Conservation (phyloP, 345 rosid genomes). For the Conringia planisiliqua region DNA sequence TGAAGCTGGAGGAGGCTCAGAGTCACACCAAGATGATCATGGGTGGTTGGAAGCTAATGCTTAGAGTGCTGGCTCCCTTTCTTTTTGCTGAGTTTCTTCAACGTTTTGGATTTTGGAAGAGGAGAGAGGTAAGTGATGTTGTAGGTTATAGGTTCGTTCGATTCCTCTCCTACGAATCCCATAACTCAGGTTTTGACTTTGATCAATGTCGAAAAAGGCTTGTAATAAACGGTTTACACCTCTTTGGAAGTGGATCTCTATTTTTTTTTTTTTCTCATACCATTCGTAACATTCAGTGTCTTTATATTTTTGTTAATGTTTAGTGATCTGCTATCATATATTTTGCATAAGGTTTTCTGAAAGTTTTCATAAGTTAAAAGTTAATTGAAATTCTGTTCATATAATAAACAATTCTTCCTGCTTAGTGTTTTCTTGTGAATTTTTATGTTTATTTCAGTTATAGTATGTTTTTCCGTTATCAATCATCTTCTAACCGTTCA, state of each 20-base stretch:
- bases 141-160: slow-evolving; percentile 25
- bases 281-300: not conserved
- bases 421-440: not conserved
- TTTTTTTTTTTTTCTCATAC: not conserved
- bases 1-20: slow-evolving; percentile 36
- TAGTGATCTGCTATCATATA: not conserved
- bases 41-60: slow-evolving; percentile 46
- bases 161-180: not conserved
- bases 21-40: slow-evolving; percentile 33
- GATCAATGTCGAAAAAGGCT: slow-evolving; percentile 3
- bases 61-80: slow-evolving; percentile 27
- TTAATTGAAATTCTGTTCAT: too few relatives aligned
- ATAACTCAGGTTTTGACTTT: slow-evolving; percentile 18
- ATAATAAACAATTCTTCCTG: not conserved
- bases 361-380: too few relatives aligned
- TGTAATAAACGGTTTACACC: slow-evolving; percentile 28
- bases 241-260: not conserved
- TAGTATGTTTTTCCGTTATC: not conserved
- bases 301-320: not conserved
- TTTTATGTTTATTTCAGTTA: not conserved
- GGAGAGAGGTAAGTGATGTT: slow-evolving; percentile 9
- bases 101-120: slow-evolving; percentile 3
- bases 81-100: slow-evolving; percentile 11
- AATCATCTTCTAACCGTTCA: not conserved
- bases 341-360: not conserved